phyloP scores from a whole-genome alignment of 192 early-diverging fungal genomes.

The Umbelopsis isabellina region DNA sequence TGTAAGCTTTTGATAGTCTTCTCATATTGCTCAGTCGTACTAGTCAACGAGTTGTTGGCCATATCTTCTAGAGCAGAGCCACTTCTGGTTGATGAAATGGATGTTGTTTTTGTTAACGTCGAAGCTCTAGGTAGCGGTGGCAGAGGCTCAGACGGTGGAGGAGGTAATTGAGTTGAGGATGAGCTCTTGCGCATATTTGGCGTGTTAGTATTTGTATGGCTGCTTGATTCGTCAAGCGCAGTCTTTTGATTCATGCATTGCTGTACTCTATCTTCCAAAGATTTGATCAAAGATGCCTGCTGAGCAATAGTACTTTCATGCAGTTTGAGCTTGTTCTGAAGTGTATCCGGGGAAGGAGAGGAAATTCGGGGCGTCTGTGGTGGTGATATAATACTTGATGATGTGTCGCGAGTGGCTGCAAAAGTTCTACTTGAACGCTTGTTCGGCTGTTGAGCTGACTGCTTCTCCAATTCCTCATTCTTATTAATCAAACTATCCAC shows the following conservation, averaged over 20 bases:
- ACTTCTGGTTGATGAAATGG: constrained; percentile 8
- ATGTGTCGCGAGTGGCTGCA: constrained; percentile 1
- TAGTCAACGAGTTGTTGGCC: neutral
- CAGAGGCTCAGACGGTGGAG: constrained; percentile 29
- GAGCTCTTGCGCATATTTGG: neutral
- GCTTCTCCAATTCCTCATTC: constrained; percentile 42
- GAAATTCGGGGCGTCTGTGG: constrained; percentile 18
- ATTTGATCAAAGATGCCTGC: constrained; percentile 20
- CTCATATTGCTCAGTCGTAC: constrained; percentile 22
- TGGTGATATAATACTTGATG: constrained; percentile 1
- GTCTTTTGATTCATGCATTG: neutral
- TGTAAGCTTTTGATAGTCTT: constrained; percentile 29
- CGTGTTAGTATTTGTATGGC: neutral
- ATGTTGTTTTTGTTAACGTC: neutral
- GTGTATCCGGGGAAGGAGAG: constrained; percentile 15
- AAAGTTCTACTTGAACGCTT: constrained; percentile 1
- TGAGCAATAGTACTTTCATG: constrained; percentile 22
- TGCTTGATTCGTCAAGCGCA: neutral
- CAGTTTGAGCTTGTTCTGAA: constrained; percentile 19
- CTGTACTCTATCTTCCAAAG: constrained; percentile 20
- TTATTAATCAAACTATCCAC: constrained; percentile 32
- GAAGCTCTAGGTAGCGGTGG: constrained; percentile 6
- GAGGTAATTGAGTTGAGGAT: neutral
- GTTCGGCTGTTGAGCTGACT: constrained; percentile 35
- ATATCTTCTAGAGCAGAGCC: constrained; percentile 3